Percentiles rank a stretch among this genome's conserved stretches.
phyloP scores from a whole-genome alignment of 1,284 basidiomycete genomes.

The Ustilago xerochloae region DNA sequence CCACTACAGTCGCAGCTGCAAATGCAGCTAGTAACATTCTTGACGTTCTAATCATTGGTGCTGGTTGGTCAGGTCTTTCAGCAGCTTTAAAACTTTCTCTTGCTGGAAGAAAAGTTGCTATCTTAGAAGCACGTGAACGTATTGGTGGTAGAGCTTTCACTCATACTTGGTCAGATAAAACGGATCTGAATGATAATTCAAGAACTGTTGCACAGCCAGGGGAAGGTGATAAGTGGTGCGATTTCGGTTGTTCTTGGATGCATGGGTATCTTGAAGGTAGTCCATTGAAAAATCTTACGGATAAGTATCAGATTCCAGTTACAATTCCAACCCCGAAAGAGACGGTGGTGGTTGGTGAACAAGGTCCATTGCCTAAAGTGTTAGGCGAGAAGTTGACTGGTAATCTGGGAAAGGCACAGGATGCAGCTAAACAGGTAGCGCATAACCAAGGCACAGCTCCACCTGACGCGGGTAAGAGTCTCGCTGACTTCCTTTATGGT shows the following conservation, averaged over 20 bases:
- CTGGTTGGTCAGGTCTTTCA: slow-evolving; percentile 71
- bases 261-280: slow-evolving; percentile 72
- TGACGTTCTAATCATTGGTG: slow-evolving; percentile 71
- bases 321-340: slow-evolving; percentile 41
- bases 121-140: slow-evolving; percentile 71
- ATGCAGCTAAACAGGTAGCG: slow-evolving; percentile 30
- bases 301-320: slow-evolving; percentile 66
- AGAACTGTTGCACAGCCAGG: slow-evolving; percentile 13
- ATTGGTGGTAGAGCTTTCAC: slow-evolving; percentile 71
- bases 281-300: slow-evolving; percentile 69
- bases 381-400: slow-evolving; percentile 40
- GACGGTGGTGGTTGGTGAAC: slow-evolving; percentile 44
- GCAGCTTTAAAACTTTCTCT: slow-evolving; percentile 70
- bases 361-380: slow-evolving; percentile 31
- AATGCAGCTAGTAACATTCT: slow-evolving; percentile 15
- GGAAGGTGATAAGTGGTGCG: slow-evolving; percentile 33
- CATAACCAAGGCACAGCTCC: slow-evolving; percentile 49
- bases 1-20: slow-evolving; percentile 16
- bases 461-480: slow-evolving; percentile 44
- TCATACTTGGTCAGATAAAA: slow-evolving; percentile 59
- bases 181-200: slow-evolving; percentile 34
- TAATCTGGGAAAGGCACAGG: slow-evolving; percentile 49
- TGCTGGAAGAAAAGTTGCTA: slow-evolving; percentile 69
- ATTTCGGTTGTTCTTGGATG: slow-evolving; percentile 70
- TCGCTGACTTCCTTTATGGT: slow-evolving; percentile 68